A percentile compares a stretch with the other conserved stretches of the same genome.
Evolutionary conservation across 495 filamentous ascomycete genomes (phyloP).

Genomic region (Penicillium lagena): DNA sequence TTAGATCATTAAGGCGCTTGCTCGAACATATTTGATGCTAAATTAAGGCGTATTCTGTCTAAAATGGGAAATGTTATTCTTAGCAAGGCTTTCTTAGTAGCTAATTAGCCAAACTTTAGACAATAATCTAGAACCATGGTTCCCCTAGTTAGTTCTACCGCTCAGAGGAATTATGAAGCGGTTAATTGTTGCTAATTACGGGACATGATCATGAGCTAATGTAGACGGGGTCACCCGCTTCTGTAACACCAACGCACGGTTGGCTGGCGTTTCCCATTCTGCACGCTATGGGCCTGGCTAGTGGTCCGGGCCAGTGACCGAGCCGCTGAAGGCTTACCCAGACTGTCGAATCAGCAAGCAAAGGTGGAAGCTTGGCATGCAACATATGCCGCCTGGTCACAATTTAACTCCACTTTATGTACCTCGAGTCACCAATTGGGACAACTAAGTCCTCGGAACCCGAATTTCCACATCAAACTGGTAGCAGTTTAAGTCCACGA

Average conservation of each 20-base stretch:
- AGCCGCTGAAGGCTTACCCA: not conserved
- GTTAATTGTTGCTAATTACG: constrained; percentile 18
- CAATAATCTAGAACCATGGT: too few species aligned
- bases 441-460: not conserved
- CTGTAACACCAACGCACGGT: constrained; percentile 7
- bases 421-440: not conserved
- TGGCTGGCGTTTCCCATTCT: constrained; percentile 1
- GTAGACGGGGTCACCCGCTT: too few species aligned
- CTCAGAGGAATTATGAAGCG: too few species aligned
- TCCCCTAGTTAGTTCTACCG: too few species aligned
- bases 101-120: not conserved
- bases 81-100: not conserved
- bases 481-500: too few species aligned
- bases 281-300: not conserved
- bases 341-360: not conserved
- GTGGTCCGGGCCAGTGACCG: not conserved
- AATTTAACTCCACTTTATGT: not conserved
- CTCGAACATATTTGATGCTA: too few species aligned
- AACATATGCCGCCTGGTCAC: not conserved
- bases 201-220: too few species aligned
- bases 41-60: not conserved
- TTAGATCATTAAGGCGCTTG: too few species aligned
- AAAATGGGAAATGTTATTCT: not conserved
- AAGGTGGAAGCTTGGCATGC: constrained; percentile 21
- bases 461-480: too few species aligned